Percentiles rank a stretch among this genome's conserved stretches.
Conservation (phyloP, 805 yeast species). For the Suhomyces emberorum region DNA sequence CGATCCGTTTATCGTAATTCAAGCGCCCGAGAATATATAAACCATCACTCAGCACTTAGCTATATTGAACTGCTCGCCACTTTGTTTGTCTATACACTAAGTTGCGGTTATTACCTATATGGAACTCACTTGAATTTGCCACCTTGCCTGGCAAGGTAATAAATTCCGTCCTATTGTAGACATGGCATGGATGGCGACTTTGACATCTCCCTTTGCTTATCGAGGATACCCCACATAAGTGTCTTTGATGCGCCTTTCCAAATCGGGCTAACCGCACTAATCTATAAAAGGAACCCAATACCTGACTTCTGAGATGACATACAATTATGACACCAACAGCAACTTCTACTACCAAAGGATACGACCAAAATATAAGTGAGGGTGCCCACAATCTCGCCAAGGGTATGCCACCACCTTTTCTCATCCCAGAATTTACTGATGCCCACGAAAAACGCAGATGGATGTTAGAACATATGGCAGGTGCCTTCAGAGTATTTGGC, state of each 20-base stretch:
- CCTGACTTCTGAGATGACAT: not conserved
- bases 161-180: too few species aligned
- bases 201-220: too few species aligned
- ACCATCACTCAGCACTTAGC: too few species aligned
- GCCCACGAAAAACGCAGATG: constrained; percentile 49
- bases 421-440: constrained; percentile 51
- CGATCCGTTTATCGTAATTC: too few species aligned
- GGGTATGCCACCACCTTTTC: constrained; percentile 51
- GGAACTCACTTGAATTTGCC: too few species aligned
- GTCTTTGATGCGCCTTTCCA: not conserved
- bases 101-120: too few species aligned
- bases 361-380: constrained; percentile 32
- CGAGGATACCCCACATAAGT: too few species aligned
- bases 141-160: too few species aligned
- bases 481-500: constrained; percentile 80
- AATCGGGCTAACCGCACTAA: not conserved
- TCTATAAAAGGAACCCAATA: not conserved
- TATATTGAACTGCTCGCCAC: too few species aligned
- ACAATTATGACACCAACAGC: constrained; percentile 6
- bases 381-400: constrained; percentile 62
- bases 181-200: too few species aligned
- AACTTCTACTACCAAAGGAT: constrained; percentile 36
- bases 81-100: too few species aligned
- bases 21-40: too few species aligned
- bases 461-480: constrained; percentile 74